phyloP scores from a whole-genome alignment of 345 rosid genomes.

The Eucalyptus coolabah region DNA sequence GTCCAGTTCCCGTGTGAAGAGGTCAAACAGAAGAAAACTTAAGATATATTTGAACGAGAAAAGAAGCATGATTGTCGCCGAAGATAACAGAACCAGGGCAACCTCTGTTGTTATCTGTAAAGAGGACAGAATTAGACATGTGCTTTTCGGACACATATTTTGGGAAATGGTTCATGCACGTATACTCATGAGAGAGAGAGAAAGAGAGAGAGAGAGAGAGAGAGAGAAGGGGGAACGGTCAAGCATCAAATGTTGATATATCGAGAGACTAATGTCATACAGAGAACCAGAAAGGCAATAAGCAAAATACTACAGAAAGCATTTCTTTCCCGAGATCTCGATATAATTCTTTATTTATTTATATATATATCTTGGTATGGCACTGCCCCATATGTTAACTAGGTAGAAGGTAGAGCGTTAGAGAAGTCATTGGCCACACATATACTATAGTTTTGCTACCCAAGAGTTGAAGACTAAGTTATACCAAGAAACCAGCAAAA shows the following conservation, averaged over 20 bases:
- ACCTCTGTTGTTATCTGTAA: slow-evolving; percentile 77
- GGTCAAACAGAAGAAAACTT: slow-evolving; percentile 54
- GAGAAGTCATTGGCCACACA: background rate
- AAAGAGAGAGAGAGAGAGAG: background rate
- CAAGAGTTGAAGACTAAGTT: background rate
- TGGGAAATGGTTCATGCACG: background rate
- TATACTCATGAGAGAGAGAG: background rate
- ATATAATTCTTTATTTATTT: background rate
- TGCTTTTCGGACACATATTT: background rate
- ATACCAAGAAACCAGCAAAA: background rate
- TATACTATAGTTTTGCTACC: background rate
- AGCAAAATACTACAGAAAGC: background rate
- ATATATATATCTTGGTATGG: background rate
- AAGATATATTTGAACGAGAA: slow-evolving; percentile 81
- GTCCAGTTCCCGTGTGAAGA: slow-evolving; percentile 81
- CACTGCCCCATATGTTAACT: background rate
- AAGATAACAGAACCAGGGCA: slow-evolving; percentile 47
- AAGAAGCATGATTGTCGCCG: slow-evolving; percentile 43
- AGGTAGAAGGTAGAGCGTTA: background rate
- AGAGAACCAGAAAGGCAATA: background rate
- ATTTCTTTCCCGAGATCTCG: background rate
- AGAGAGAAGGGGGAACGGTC: background rate
- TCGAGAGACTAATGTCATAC: background rate
- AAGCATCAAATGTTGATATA: background rate
- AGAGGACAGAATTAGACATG: background rate